Evolutionary conservation across 148 eudicot genomes (phyloP).

Genomic region (Chenopodium formosanum): DNA sequence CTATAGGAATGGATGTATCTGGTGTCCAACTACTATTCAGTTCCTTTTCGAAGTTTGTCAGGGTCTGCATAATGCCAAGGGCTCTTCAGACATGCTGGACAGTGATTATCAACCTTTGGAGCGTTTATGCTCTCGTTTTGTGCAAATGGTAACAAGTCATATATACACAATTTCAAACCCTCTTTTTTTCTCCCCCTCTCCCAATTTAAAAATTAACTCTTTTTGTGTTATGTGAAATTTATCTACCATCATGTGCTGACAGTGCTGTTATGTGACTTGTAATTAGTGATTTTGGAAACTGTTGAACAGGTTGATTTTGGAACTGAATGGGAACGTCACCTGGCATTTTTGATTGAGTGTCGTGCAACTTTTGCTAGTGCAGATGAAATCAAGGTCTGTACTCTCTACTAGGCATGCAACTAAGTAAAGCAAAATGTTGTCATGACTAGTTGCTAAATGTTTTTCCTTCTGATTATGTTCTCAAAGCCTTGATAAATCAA

Average conservation of each 20-base stretch:
- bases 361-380: constrained; percentile 64
- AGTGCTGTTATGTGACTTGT: neutral
- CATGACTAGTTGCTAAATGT: neutral
- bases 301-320: constrained; percentile 63
- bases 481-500: neutral
- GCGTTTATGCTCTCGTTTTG: constrained; percentile 54
- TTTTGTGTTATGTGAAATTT: neutral
- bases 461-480: neutral
- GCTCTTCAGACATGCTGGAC: constrained; percentile 42
- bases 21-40: constrained; percentile 50
- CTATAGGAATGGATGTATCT: constrained; percentile 50
- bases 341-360: constrained; percentile 60
- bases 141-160: constrained; percentile 46
- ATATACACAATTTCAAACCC: neutral
- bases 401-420: neutral
- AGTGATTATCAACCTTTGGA: constrained; percentile 51
- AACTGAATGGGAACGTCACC: constrained; percentile 46
- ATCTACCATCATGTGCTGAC: neutral
- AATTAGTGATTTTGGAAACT: neutral
- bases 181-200: neutral
- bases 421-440: neutral
- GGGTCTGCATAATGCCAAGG: constrained; percentile 52
- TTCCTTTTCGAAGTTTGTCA: constrained; percentile 66
- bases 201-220: neutral
- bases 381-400: constrained; percentile 58